These are phyloP conservation scores for Tylopilus vinaceipallidus DNA, from an alignment of 768 basidiomycete genomes.

Conservation along the genomic window DNA sequence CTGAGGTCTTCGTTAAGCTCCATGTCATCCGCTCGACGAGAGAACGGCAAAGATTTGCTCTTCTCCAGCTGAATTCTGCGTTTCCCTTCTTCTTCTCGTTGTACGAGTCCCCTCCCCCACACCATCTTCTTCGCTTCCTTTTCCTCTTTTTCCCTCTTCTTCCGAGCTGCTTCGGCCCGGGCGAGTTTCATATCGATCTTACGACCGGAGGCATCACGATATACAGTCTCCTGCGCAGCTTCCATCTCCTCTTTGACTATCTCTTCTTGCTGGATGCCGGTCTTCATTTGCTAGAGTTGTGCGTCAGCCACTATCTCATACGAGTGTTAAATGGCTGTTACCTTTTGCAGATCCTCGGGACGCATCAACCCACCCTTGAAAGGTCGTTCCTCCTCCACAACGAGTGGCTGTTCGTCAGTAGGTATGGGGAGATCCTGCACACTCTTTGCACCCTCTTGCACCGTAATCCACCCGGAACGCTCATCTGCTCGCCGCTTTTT, in stretches of 20 bases:
- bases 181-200: slow-evolving; percentile 88
- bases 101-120: slow-evolving; percentile 96
- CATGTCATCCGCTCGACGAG: slow-evolving; percentile 77
- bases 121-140: slow-evolving; percentile 91
- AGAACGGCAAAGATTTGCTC: slow-evolving; percentile 63
- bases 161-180: slow-evolving; percentile 76
- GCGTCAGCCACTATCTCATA: slow-evolving; percentile 1
- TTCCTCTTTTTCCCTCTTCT: slow-evolving; percentile 81
- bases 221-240: slow-evolving; percentile 84
- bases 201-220: slow-evolving; percentile 85
- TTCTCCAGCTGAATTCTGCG: slow-evolving; percentile 63
- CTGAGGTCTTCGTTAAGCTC: slow-evolving; percentile 84
- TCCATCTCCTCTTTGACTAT: slow-evolving; percentile 48
- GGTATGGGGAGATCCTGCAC: slow-evolving; percentile 52
- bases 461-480: slow-evolving; percentile 65
- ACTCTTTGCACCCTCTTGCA: slow-evolving; percentile 50
- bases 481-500: slow-evolving; percentile 64
- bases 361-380: slow-evolving; percentile 79
- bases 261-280: slow-evolving; percentile 34
- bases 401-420: slow-evolving; percentile 67
- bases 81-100: slow-evolving; percentile 76
- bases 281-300: slow-evolving; percentile 36
- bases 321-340: slow-evolving; percentile 9
- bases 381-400: slow-evolving; percentile 45
- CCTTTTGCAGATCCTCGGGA: slow-evolving; percentile 70